Evolutionary conservation across 768 basidiomycete species (phyloP).

Genomic region (Termitomyces sp.): DNA sequence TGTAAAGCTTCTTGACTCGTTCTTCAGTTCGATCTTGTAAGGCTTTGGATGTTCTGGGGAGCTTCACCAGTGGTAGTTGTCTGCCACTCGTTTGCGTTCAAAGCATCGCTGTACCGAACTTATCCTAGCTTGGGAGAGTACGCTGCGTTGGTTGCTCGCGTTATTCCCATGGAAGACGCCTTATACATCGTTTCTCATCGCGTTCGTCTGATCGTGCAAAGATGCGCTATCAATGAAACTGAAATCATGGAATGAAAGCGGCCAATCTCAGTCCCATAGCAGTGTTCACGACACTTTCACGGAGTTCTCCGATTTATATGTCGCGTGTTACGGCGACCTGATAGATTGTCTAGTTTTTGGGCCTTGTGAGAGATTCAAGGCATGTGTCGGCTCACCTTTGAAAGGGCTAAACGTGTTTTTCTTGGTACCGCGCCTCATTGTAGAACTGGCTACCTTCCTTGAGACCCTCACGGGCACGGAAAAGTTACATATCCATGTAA

Average conservation of each 20-base stretch:
- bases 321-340: constrained; percentile 62
- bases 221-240: constrained; percentile 39
- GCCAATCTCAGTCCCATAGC: constrained; percentile 33
- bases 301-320: constrained; percentile 32
- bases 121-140: constrained; percentile 66
- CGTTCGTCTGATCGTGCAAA: constrained; percentile 48
- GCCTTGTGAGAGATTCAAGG: constrained; percentile 34
- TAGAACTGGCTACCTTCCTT: too few species aligned
- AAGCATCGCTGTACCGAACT: neutral
- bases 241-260: constrained; percentile 67
- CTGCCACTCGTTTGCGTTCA: constrained; percentile 11
- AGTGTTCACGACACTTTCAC: constrained; percentile 24
- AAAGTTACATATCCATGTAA: too few species aligned
- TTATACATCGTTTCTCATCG: constrained; percentile 53
- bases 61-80: constrained; percentile 53
- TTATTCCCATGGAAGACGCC: constrained; percentile 52
- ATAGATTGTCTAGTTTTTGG: constrained; percentile 59
- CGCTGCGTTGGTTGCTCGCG: constrained; percentile 62
- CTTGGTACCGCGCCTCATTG: too few species aligned
- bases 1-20: constrained; percentile 54
- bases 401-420: too few species aligned
- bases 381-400: constrained; percentile 10
- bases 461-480: too few species aligned
- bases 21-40: constrained; percentile 57
- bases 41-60: constrained; percentile 69